A percentile compares a stretch with the other conserved stretches of the same genome.
Conservation (phyloP, 257 asterid genomes). For the Solanum megistacrolobum region DNA sequence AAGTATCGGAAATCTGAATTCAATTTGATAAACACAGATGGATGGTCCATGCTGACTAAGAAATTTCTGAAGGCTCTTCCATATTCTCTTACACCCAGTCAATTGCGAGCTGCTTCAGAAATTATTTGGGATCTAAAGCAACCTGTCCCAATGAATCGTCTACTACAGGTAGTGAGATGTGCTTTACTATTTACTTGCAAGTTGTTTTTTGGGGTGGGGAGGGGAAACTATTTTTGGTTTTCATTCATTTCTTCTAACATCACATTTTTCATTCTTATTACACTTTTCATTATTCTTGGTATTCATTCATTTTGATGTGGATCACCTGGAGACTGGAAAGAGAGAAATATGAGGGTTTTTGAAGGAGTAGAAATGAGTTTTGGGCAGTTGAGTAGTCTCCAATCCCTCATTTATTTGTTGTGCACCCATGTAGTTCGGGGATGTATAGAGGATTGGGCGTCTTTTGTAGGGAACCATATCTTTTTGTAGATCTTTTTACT, state of each 20-base stretch:
- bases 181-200: background rate
- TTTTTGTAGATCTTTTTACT: background rate
- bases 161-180: constrained; percentile 53
- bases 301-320: background rate
- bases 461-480: background rate
- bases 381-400: background rate
- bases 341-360: background rate
- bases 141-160: constrained; percentile 91
- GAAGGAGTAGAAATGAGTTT: background rate
- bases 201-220: background rate
- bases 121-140: constrained; percentile 91
- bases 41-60: constrained; percentile 67
- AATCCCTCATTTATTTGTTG: background rate
- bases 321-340: background rate
- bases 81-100: constrained; percentile 76
- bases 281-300: background rate
- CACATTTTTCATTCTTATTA: background rate
- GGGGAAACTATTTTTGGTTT: background rate
- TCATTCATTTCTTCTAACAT: background rate
- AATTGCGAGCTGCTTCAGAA: constrained; percentile 73
- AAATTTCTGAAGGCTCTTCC: constrained; percentile 68
- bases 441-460: background rate
- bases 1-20: constrained; percentile 58
- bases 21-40: constrained; percentile 38
- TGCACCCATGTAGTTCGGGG: background rate